phyloP scores from a whole-genome alignment of 2,329 filamentous ascomycete species.

The Pseudocercospora macadamiae region DNA sequence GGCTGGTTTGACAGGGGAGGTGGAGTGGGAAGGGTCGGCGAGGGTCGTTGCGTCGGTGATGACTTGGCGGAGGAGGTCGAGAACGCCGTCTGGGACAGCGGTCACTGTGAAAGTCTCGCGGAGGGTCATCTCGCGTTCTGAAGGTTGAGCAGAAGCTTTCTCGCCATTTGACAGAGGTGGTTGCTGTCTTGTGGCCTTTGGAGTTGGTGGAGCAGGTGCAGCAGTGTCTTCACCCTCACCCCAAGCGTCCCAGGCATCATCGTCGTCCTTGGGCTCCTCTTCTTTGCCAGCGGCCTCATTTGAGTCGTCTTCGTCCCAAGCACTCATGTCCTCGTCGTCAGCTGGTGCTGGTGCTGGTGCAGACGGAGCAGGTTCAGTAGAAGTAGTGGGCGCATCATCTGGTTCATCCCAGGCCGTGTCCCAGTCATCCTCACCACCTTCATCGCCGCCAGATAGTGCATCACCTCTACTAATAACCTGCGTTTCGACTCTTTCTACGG shows the following conservation, averaged over 20 bases:
- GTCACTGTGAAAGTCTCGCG: slow-evolving; percentile 88
- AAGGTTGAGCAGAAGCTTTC: slow-evolving; percentile 26
- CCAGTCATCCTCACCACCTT: slow-evolving; percentile 65
- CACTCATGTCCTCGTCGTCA: slow-evolving; percentile 54
- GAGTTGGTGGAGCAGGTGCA: slow-evolving; percentile 28
- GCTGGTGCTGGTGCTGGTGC: slow-evolving; percentile 7
- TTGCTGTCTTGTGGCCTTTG: slow-evolving; percentile 18
- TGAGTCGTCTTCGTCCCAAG: slow-evolving; percentile 50
- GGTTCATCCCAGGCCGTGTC: slow-evolving; percentile 75
- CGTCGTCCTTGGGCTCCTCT: slow-evolving; percentile 41
- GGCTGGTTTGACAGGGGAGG: slow-evolving; percentile 65
- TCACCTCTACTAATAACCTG: slow-evolving; percentile 74
- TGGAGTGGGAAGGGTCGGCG: slow-evolving; percentile 51
- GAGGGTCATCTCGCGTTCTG: slow-evolving; percentile 61
- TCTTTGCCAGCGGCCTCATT: slow-evolving; percentile 15
- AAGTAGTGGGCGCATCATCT: slow-evolving; percentile 42
- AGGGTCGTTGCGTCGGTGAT: slow-evolving; percentile 56
- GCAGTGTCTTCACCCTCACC: slow-evolving; percentile 76
- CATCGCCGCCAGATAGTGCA: slow-evolving; percentile 55
- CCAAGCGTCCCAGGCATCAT: slow-evolving; percentile 85
- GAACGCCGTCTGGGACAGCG: slow-evolving; percentile 78
- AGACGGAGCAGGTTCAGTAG: slow-evolving; percentile 30
- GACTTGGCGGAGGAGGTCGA: slow-evolving; percentile 64
- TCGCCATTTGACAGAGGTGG: slow-evolving; percentile 32
- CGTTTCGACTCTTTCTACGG: slow-evolving; percentile 83